Base-by-base conservation (phyloP, 345 rosid species). In the Bruguiera sexangula region DNA sequence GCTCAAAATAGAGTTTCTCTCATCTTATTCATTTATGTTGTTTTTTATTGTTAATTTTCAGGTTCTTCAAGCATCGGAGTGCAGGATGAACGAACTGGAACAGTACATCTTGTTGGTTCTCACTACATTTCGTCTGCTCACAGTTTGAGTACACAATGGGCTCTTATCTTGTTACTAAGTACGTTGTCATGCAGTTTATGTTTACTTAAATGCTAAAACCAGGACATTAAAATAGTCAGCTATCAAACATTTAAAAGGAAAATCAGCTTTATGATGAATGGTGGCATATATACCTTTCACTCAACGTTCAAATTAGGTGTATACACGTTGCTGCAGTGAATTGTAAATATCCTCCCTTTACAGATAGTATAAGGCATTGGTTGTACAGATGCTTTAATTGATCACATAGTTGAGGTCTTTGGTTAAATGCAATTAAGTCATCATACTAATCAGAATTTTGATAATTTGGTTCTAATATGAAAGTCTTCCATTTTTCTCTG, bases 41-140 rank as follows among this genome's bases (percentile, higher is more conserved):
- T 37, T 54, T 62, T 27, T 26, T 11, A 11, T 37, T 52, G 20
- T 69, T 77, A 58, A 46, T 62, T 83, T 22, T 69, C 89, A 95
- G 99, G 99, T 72, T 92, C 97, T 39, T 92, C 99, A 75, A 91
- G 88, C 82, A 95, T 95, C 67, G 75, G 90, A 82, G 96, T 95
- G 73, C 78, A 79, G 80, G 96, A 95, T 74, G 99, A 92, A 76
- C 86, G 81, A 72, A 92, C 97, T 39, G 96, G 97, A 77, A 91
- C 96, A n/a, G 92, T 92, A 66, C 97, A 92, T 85, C 72, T 91
- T 80, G 86, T 88, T 78, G 97, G 96, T 75, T 83, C 86, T 66
- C 97, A 92, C 81, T 80, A 75, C 69, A 76, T 95, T 76, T 52
- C 84, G 60, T 82, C 90, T 60, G 84, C 83, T 57, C 46, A 75